Base-by-base conservation (phyloP, 495 filamentous ascomycete species). In the Bryoglossum gracile region DNA sequence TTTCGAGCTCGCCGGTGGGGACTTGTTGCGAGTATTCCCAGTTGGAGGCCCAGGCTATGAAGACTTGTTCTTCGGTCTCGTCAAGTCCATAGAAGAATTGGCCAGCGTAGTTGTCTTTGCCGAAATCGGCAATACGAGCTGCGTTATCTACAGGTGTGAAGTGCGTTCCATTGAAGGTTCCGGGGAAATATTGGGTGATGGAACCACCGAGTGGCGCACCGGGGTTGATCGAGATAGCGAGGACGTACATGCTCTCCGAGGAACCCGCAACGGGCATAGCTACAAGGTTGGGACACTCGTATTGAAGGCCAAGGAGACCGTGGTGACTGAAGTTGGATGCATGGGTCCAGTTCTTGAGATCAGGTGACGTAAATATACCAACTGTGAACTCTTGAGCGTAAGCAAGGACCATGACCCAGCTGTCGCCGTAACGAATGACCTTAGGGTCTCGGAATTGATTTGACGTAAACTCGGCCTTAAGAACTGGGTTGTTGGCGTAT, bases 391-490 rank as follows among this genome's bases (percentile, higher is more conserved):
- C 63, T 51, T 69, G 61, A 4, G 75, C 59, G 28, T 75, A 72
- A 3, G 71, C 48, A 13, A 73, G 55, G 0, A 75, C 68, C 43
- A 68, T 68, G 13, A 77, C 64, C 78, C 77, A 81, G 40, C 63
- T 64, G 11, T 65, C 42, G 3, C 63, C 64, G 40, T 80, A 69
- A 68, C 76, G 74, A 46, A 77, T 63, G 8, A 80, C 68, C 52
- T 76, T 74, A 0, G 79, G 77, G 56, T 81, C 77, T 13, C 79
- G 72, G 60, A 80, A 81, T 25, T 81, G 68, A 16, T 57, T 61
- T 3, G 69, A 66, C 13, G 34, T 32, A n/a, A 37, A 25, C 21
- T 37, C 50, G 36, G 64, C 65, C 18, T 58, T 55, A 14, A 82
- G 70, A 23, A 82, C 66, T 3, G 78, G 77, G 42, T 82, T 80